Percentiles rank a stretch among this genome's conserved stretches.
Conservation (phyloP, 2,329 filamentous ascomycete genomes). For the Epichloe hybrida region DNA sequence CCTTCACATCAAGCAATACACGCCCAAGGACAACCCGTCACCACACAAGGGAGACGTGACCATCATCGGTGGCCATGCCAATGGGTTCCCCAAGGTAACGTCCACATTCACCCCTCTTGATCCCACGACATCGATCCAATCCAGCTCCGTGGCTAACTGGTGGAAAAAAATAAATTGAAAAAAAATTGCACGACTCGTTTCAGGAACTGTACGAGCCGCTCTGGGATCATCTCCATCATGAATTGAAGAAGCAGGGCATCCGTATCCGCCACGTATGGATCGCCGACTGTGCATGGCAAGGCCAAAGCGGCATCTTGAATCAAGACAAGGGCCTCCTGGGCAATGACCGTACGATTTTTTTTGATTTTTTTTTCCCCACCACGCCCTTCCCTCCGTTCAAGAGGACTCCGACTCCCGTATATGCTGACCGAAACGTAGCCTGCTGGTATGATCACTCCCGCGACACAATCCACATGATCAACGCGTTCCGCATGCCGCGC, state of each 20-base stretch:
- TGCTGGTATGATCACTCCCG: conserved; percentile 77
- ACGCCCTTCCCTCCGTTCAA: too few species aligned
- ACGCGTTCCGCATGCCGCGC: conserved; percentile 65
- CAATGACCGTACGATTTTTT: conserved; percentile 72
- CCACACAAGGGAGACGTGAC: conserved; percentile 68
- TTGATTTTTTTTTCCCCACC: too few species aligned
- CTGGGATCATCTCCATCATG: conserved; percentile 66
- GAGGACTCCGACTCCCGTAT: too few species aligned
- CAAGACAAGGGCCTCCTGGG: conserved; percentile 49
- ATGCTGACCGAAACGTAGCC: conserved; percentile 31
- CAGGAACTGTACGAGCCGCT: conserved; percentile 86
- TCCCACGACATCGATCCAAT: too few species aligned
- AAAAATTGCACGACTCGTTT: not conserved
- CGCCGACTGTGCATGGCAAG: conserved; percentile 77
- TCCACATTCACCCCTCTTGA: not conserved
- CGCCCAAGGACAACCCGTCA: conserved; percentile 53
- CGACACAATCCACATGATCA: conserved; percentile 75
- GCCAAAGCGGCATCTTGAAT: conserved; percentile 65
- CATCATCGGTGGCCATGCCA: conserved; percentile 76
- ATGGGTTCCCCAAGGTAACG: conserved; percentile 76
- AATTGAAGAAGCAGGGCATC: conserved; percentile 45
- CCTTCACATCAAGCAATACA: conserved; percentile 79
- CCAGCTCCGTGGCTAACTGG: too few species aligned
- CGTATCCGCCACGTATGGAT: conserved; percentile 78
- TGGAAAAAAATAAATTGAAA: too few species aligned